These are phyloP conservation scores for Gossypium thurberi DNA, from an alignment of 345 rosid genomes.

Conservation along the genomic window DNA sequence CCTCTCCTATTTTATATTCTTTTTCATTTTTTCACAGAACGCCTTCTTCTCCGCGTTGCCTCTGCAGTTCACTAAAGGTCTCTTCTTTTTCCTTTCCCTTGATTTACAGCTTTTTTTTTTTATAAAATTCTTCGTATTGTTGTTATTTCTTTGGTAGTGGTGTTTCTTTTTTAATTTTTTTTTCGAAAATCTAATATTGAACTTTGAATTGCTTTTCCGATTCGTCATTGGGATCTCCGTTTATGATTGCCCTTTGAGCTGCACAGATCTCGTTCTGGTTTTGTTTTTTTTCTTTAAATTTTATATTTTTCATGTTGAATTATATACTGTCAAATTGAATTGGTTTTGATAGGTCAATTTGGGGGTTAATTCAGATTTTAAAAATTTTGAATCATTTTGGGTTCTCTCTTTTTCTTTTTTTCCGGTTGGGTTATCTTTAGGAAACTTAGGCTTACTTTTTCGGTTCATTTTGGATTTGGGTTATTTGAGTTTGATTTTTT, in stretches of 20 bases:
- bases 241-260: not conserved
- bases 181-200: not conserved
- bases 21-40: not conserved
- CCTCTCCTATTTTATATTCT: too few relatives aligned
- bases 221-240: not conserved
- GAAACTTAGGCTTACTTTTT: too few relatives aligned
- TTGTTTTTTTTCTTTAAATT: not conserved
- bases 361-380: too few relatives aligned
- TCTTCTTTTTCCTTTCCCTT: not conserved
- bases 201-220: not conserved
- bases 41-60: not conserved
- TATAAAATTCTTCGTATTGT: not conserved
- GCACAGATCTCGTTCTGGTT: not conserved
- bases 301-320: not conserved
- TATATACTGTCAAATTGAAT: too few relatives aligned
- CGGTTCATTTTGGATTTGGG: not conserved
- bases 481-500: not conserved
- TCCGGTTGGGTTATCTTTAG: too few relatives aligned
- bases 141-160: not conserved
- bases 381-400: not conserved
- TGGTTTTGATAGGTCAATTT: too few relatives aligned
- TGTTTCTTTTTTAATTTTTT: not conserved
- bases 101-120: not conserved
- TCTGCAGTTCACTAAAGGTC: constrained; percentile 2
- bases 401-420: too few relatives aligned